Base-by-base conservation (phyloP, 2,329 filamentous ascomycete species). In the Emericellopsis atlantica region DNA sequence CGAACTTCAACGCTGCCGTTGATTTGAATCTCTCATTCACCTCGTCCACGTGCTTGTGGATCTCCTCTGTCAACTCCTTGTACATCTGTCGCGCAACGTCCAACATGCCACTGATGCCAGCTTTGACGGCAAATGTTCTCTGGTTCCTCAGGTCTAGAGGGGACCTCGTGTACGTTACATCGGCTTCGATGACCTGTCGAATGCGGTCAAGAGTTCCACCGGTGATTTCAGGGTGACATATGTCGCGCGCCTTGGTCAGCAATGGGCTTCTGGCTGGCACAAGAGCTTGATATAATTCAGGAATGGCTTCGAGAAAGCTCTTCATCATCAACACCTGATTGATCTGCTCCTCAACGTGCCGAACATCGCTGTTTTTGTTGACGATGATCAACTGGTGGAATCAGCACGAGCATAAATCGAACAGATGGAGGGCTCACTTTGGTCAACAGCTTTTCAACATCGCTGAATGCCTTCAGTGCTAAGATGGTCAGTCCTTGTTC, bases 101-200 rank as follows among this genome's bases (percentile, higher is more conserved):
- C 4, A 96, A 74, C 43, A 95, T 73, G 3, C 85, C 85, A 50
- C 86, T 88, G 34, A 92, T 78, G 1, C 86, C 85, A 36, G 86
- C 77, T 64, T 83, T 92, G 26, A 96, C 81, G 18, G 90, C 90
- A 62, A 93, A 95, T 1, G 83, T 85, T 46, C 90, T 72, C 55
- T 96, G 90, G 45, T 95, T 94, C 12, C 89, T 76, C 43, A 95
- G 67, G 46, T 95, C 90, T 5, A 96, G 69, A 1, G 92, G 82
- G 18, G 81, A 77, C 37, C 73, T 84, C 44, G 85, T 82, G 49
- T 84, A 93, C 0, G 71, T 74, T 0, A 88, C 84, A 54, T 95
- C 84, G 8, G 84, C 74, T 47, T 96, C 92, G 49, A 98, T 80
- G 0, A 76, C 76, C 12, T 68, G 62, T 36, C 74, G 64, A 40